Base-by-base conservation (phyloP, 208 protist genomes). In the Jaenimonas drosophilae region DNA sequence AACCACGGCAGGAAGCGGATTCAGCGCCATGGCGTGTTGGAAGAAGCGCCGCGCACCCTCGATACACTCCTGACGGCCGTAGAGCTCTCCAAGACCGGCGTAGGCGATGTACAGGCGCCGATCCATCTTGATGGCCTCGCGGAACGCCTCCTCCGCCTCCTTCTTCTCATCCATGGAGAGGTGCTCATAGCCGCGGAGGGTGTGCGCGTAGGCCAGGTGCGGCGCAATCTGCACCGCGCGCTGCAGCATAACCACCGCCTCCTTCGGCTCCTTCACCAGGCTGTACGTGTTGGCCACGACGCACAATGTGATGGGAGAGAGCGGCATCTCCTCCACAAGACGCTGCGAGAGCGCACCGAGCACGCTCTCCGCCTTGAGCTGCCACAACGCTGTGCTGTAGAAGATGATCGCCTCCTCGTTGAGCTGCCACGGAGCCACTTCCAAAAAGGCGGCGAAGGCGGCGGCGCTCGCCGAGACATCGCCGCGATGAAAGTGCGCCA, bases 381-480 rank as follows among this genome's bases (percentile, higher is more conserved):
- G 96, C 95, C 96, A 98, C 23, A 98, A 54, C 2, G 95, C 81
- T 1, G 95, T 98, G 49, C 92, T 97, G 62, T 96, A 98, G 66
- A 88, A 96, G 17, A 91, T 51, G n/a, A 91, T 51, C 17, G 70
- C 59, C 14, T 63, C 46, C 43, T 70, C 63, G 3, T 54, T 54
- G 17, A 88, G 51, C 17, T 66, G 59, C 77, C 80, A 88, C 38
- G 77, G 80, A 16, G 64, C 65, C 11, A 38, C 39, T 6, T 52
- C 55, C 9, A 82, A 44, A 17, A 85, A 51, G 7, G 47, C 44
- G 31, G 43, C 64, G 40, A 91, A 91, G 25, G 63, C 59, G 6
- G 62, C 64, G 7, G 63, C 62, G 21, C 69, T 63, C 30, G 65
- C 72, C 49, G 66, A 61, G 28, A 88, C 66, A 54, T 81, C 69